Base-by-base conservation (phyloP, 441 rosid genomes). In the Populus trichocarpa region DNA sequence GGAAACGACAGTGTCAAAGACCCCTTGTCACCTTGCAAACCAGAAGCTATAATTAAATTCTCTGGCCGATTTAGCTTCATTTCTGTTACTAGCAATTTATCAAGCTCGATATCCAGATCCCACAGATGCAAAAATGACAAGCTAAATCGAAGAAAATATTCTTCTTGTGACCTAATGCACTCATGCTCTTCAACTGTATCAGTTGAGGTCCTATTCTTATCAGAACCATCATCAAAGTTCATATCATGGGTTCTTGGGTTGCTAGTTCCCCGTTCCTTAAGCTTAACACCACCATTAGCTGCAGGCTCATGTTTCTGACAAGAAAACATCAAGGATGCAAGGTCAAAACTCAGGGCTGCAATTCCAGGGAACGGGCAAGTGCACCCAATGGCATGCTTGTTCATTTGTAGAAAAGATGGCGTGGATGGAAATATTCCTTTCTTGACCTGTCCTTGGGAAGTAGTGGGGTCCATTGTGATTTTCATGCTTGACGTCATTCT, bases 21-120 rank as follows among this genome's bases (percentile, higher is more conserved):
- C 76, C 96, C 98, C 88, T 90, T 92, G 85, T 95, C 98, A 72
- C 99, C 99, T 84, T 86, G 90, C 90, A 95, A 83, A 80, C 99
- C 98, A 79, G 94, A 84, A 81, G 93, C 87, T 81, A 95, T 82
- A 78, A 92, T 84, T 84, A 92, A 89, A 81, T 87, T 86, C 83
- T 85, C 92, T 78, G 97, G 95, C 81, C 84, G 88, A 84, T 83
- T 90, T 78, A 95, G 82, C 87, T 92, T 89, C 95, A 93, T 94
- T 70, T 92, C 95, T 61, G 83, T 84, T 82, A 90, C 85, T 69
- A 95, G 92, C 86, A 92, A 80, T 80, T 85, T 83, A 86, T 93
- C 98, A 67, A 93, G 97, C 81, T 90, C 90, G 53, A 79, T 70
- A 79, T 92, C 97, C 28, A 90, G 85, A 81, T 86, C 84, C 99